Conservation (phyloP, 768 basidiomycete species). For the Amanita pseudoporphyria region DNA sequence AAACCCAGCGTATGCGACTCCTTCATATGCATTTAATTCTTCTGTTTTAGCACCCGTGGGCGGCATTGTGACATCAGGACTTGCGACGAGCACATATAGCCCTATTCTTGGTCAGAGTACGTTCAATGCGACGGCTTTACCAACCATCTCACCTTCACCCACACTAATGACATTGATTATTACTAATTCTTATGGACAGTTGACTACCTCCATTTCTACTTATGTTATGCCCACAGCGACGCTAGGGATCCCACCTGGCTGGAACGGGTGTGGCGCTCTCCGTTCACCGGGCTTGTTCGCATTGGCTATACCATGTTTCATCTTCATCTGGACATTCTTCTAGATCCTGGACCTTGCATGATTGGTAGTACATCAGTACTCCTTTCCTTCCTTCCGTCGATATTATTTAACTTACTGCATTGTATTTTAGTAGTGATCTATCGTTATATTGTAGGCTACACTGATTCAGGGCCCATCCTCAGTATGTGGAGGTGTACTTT, state of each 20-base stretch:
- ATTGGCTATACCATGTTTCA: neutral
- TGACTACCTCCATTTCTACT: constrained; percentile 46
- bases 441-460: neutral
- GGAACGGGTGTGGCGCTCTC: constrained; percentile 22
- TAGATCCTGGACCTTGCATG: constrained; percentile 1
- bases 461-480: neutral
- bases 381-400: neutral
- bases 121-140: constrained; percentile 44
- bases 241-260: constrained; percentile 60
- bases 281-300: constrained; percentile 9
- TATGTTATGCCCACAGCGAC: constrained; percentile 34
- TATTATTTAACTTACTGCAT: neutral
- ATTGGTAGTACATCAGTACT: neutral
- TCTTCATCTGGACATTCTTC: constrained; percentile 2
- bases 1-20: constrained; percentile 54
- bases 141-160: constrained; percentile 41
- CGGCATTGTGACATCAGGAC: constrained; percentile 46
- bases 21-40: constrained; percentile 60
- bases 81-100: constrained; percentile 65
- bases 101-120: constrained; percentile 39
- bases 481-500: neutral
- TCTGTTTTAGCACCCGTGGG: constrained; percentile 48
- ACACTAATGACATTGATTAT: constrained; percentile 44
- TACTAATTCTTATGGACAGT: constrained; percentile 44
- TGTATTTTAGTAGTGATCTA: neutral